Conservation (phyloP, 106 monocot species). For the Phalaenopsis equestris region DNA sequence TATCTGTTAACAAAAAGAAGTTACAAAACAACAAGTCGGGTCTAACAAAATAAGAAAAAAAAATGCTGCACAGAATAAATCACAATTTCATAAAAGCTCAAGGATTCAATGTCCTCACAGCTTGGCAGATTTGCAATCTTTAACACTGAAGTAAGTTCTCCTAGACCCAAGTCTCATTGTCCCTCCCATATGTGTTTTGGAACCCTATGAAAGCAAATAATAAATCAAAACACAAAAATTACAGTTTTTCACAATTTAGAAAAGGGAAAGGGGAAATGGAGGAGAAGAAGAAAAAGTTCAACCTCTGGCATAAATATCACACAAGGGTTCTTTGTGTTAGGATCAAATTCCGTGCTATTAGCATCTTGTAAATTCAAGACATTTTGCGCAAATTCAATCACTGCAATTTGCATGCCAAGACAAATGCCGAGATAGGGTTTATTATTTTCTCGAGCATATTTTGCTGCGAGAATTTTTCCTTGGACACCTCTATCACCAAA, state of each 20-base stretch:
- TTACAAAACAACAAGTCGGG: background rate
- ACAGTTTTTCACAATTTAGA: background rate
- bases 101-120: conserved; percentile 43
- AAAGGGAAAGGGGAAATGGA: background rate
- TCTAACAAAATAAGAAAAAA: background rate
- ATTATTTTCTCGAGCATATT: conserved; percentile 80
- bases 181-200: conserved; percentile 93
- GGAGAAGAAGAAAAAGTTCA: background rate
- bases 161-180: conserved; percentile 95
- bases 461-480: conserved; percentile 89
- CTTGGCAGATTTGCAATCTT: conserved; percentile 58
- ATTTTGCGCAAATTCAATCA: conserved; percentile 78
- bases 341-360: conserved; percentile 86
- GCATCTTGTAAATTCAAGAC: conserved; percentile 74
- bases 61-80: background rate
- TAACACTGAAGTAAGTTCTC: conserved; percentile 46
- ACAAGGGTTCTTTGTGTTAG: conserved; percentile 59
- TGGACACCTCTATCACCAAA: conserved; percentile 92
- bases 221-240: background rate
- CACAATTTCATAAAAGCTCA: background rate
- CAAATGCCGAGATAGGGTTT: conserved; percentile 63
- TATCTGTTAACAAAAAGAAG: conserved; percentile 38
- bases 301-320: conserved; percentile 99
- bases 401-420: conserved; percentile 92
- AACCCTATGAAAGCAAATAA: conserved; percentile 44